Conservation (phyloP, 805 yeast species). For the Saitoella complicata region DNA sequence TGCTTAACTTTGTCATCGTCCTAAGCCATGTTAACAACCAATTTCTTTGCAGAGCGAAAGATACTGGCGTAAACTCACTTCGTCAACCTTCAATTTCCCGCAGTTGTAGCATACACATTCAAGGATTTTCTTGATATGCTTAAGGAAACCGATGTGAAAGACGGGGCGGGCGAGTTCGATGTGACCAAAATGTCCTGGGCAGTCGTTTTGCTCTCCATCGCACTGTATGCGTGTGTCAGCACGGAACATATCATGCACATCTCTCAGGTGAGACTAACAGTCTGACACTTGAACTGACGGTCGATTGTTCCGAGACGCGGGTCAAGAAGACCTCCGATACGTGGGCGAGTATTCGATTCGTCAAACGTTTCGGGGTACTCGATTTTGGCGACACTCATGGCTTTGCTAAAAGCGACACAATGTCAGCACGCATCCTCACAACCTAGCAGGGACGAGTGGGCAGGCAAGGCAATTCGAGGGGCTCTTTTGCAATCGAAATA, state of each 20-base stretch:
- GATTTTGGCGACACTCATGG: conserved; percentile 92
- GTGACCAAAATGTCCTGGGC: conserved; percentile 99
- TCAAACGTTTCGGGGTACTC: conserved; percentile 99
- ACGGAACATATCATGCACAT: conserved; percentile 2
- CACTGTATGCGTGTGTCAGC: conserved; percentile 28
- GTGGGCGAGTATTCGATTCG: conserved; percentile 83
- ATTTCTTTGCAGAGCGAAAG: background rate
- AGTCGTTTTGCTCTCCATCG: conserved; percentile 97
- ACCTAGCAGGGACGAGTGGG: background rate
- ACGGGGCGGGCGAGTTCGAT: conserved; percentile 97
- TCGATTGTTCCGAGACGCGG: conserved; percentile 96
- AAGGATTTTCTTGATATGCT: conserved; percentile 85
- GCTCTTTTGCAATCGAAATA: no score
- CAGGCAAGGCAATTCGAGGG: background rate
- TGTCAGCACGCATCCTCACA: background rate
- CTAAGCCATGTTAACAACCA: background rate
- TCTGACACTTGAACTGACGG: conserved; percentile 93
- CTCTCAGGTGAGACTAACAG: conserved; percentile 22
- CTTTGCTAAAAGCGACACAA: conserved; percentile 34
- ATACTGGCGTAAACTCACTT: conserved; percentile 26
- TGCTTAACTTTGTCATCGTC: no score
- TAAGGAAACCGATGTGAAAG: conserved; percentile 82
- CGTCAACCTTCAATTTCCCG: conserved; percentile 85
- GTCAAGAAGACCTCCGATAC: conserved; percentile 93
- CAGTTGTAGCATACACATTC: conserved; percentile 98